Evolutionary conservation across 257 asterid species (phyloP).

Genomic region (Nicotiana undulata): DNA sequence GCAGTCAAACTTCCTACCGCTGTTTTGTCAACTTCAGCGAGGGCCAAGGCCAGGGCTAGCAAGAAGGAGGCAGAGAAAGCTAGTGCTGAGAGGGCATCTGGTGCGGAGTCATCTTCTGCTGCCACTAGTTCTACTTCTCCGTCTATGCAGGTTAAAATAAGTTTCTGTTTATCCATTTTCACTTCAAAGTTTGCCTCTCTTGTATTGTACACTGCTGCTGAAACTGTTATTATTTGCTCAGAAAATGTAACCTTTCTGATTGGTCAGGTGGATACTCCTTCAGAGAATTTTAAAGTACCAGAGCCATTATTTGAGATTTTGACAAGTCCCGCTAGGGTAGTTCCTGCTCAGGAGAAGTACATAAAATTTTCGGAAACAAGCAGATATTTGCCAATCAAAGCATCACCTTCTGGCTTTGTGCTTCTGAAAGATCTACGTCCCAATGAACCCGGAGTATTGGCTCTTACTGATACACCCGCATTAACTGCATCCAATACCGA

Average conservation of each 20-base stretch:
- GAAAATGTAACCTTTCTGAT: not conserved
- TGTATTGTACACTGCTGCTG: not conserved
- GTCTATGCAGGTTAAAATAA: slow-evolving; percentile 61
- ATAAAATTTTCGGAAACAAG: slow-evolving; percentile 67
- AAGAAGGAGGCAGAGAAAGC: slow-evolving; percentile 88
- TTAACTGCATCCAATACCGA: slow-evolving; percentile 33
- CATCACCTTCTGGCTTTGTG: slow-evolving; percentile 85
- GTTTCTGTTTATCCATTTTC: not conserved
- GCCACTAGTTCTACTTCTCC: slow-evolving; percentile 15
- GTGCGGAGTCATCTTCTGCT: slow-evolving; percentile 33
- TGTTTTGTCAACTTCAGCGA: slow-evolving; percentile 82
- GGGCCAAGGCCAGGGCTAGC: slow-evolving; percentile 77
- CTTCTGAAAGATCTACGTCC: slow-evolving; percentile 78
- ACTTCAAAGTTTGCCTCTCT: not conserved
- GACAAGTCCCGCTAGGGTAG: slow-evolving; percentile 92
- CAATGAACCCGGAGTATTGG: slow-evolving; percentile 61
- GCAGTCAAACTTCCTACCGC: slow-evolving; percentile 89
- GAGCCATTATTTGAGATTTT: slow-evolving; percentile 67
- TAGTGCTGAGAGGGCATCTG: slow-evolving; percentile 43
- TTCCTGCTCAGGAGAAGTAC: slow-evolving; percentile 78
- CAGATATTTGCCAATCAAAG: slow-evolving; percentile 79
- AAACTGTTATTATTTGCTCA: not conserved
- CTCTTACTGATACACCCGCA: slow-evolving; percentile 75
- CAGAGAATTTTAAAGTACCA: slow-evolving; percentile 66
- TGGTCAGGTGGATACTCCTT: slow-evolving; percentile 51